Evolutionary conservation across 23 red algal species (phyloP), one percentile per base, ranked within the genome.

Genomic region (Gracilaria vermiculophylla): DNA sequence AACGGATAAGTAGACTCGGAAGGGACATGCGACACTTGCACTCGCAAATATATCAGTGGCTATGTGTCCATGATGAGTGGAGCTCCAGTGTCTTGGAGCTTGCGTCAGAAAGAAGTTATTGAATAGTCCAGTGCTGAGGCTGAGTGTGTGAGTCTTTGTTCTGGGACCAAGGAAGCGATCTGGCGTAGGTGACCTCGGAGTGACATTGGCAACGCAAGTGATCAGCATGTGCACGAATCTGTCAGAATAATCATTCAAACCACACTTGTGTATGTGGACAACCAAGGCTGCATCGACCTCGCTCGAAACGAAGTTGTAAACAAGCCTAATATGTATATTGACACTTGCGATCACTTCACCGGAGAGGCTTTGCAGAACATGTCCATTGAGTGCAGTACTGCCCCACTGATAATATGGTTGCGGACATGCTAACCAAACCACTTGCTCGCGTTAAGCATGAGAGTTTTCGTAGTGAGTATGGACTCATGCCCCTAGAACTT

Each of bases 41-140:
- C 42, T 39, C 65, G 65, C 48, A 69, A 87, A 45, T 87, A 62
- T 11, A 76, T 39, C 1, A 43, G 49, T 40, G 43, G 62, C 10
- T 87, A 48, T 53, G 24, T 53, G 41, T 72, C 75, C 69, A 73
- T 40, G 3, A 76, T 87, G 42, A 28, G 44, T n/a, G 67, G 58
- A 17, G 67, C 43, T 7, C 29, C 62, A 0, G 0, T 85, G 0
- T 70, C 44, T 17, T 85, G 81, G 81, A 31, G 39, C 28, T 70
- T 36, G 5, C 81, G 81, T 51, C 57, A 85, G 24, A 58, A 85
- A 42, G 62, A 85, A 52, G 36, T 56, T 9, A 61, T 85, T 70
- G 57, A 58, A 7, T 61, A 71, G 54, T 85, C 81, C 5, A 71
- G 60, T 50, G 81, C 81, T 19, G 60, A 85, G 31, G 81, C 81